Conservation (phyloP, 2,329 filamentous ascomycete species). For the Fusarium nematophilum region DNA sequence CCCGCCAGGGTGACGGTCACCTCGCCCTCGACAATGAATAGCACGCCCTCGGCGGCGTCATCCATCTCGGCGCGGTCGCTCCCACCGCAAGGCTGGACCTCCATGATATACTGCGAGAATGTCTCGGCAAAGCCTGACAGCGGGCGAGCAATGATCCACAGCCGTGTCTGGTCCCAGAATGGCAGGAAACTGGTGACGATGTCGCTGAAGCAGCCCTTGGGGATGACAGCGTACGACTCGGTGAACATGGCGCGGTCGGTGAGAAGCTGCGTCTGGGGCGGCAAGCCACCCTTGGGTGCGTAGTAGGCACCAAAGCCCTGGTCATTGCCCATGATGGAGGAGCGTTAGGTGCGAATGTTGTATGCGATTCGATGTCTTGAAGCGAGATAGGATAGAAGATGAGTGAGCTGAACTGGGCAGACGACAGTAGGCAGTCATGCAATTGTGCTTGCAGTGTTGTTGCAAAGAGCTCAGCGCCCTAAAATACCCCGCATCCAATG, state of each 20-base stretch:
- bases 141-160: constrained; percentile 28
- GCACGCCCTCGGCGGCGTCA: constrained; percentile 21
- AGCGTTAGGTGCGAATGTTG: no score
- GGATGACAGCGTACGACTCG: constrained; percentile 30
- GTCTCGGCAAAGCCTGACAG: constrained; percentile 29
- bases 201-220: constrained; percentile 32
- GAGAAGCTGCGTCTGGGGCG: constrained; percentile 26
- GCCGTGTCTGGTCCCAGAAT: constrained; percentile 26
- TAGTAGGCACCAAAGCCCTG: constrained; percentile 20
- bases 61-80: constrained; percentile 28
- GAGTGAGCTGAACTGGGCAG: no score
- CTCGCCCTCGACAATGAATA: constrained; percentile 28
- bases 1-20: constrained; percentile 15
- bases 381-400: background rate
- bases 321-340: constrained; percentile 9
- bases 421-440: no score
- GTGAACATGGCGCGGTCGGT: constrained; percentile 32
- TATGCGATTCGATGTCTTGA: background rate
- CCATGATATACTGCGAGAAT: constrained; percentile 31
- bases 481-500: no score
- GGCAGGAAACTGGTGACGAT: constrained; percentile 31
- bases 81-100: constrained; percentile 21
- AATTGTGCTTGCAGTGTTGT: no score
- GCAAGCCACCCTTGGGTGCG: constrained; percentile 27
- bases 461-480: no score